Evolutionary conservation across 768 basidiomycete genomes (phyloP).

Genomic region (Auriscalpium orientale): DNA sequence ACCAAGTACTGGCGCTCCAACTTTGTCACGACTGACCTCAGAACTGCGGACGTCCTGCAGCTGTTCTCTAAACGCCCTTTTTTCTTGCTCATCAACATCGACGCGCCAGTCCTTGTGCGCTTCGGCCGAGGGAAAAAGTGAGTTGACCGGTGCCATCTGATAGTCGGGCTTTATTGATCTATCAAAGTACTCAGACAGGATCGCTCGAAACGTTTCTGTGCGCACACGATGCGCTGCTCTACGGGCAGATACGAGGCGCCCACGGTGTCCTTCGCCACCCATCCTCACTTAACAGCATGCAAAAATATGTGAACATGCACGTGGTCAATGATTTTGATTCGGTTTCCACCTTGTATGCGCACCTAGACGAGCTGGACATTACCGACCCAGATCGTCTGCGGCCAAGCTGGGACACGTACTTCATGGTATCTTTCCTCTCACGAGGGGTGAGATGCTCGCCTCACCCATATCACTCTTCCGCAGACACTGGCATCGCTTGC

Average conservation of each 20-base stretch:
- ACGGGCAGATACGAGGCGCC: slow-evolving; percentile 31
- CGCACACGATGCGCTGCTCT: slow-evolving; percentile 62
- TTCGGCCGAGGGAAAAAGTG: slow-evolving; percentile 53
- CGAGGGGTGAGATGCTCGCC: neutral
- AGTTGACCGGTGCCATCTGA: neutral
- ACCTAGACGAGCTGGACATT: slow-evolving; percentile 66
- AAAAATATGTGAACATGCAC: slow-evolving; percentile 51
- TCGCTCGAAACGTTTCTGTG: slow-evolving; percentile 69
- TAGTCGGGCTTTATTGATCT: slow-evolving; percentile 4
- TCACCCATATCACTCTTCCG: slow-evolving; percentile 3
- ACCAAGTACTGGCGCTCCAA: slow-evolving; percentile 76
- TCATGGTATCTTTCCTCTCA: slow-evolving; percentile 57
- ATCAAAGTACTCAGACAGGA: slow-evolving; percentile 7
- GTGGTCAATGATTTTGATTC: slow-evolving; percentile 58
- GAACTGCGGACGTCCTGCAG: slow-evolving; percentile 46
- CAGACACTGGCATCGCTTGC: slow-evolving; percentile 88
- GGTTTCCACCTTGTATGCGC: slow-evolving; percentile 42
- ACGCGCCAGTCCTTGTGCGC: slow-evolving; percentile 72
- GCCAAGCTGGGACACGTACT: slow-evolving; percentile 93
- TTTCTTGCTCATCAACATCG: slow-evolving; percentile 76
- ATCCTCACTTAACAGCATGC: slow-evolving; percentile 19
- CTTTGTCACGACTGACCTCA: slow-evolving; percentile 76
- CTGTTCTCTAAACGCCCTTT: slow-evolving; percentile 82
- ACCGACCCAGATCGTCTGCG: slow-evolving; percentile 67
- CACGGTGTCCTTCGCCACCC: neutral